Evolutionary conservation across 192 early-diverging fungal species (phyloP).

Genomic region (Coemansia sp.): DNA sequence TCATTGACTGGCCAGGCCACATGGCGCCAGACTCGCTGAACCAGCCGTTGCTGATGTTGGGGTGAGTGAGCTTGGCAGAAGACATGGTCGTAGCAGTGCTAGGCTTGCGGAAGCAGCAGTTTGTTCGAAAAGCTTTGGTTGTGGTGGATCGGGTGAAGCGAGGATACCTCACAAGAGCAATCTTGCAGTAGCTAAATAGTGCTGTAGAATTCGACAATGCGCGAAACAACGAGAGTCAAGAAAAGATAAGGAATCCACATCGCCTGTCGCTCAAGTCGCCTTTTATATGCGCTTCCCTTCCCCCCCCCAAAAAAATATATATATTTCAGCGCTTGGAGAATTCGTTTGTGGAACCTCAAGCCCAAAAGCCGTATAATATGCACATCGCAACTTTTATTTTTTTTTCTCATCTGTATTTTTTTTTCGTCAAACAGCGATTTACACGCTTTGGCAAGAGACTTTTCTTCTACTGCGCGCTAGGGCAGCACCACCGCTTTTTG

Average conservation of each 20-base stretch:
- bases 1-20: constrained; percentile 99
- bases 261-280: not conserved
- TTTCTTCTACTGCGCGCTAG: too few species aligned
- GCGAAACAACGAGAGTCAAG: not conserved
- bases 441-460: too few species aligned
- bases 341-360: not conserved
- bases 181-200: not conserved
- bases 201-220: not conserved
- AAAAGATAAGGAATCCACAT: constrained; percentile 5
- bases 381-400: not conserved
- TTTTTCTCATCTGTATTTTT: not conserved
- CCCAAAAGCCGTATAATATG: not conserved
- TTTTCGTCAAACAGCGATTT: not conserved
- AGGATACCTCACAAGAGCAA: constrained; percentile 9
- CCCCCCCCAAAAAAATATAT: not conserved
- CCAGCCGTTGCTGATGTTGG: constrained; percentile 94
- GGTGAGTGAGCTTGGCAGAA: constrained; percentile 67
- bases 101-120: constrained; percentile 2
- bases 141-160: constrained; percentile 4
- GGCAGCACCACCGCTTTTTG: too few species aligned
- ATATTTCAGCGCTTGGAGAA: not conserved
- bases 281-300: not conserved
- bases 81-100: constrained; percentile 11
- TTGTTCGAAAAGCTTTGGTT: not conserved
- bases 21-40: constrained; percentile 91